Evolutionary conservation across 345 rosid genomes (phyloP), one percentile per base, ranked within the genome.

Genomic region (Lumnitzera littorea): DNA sequence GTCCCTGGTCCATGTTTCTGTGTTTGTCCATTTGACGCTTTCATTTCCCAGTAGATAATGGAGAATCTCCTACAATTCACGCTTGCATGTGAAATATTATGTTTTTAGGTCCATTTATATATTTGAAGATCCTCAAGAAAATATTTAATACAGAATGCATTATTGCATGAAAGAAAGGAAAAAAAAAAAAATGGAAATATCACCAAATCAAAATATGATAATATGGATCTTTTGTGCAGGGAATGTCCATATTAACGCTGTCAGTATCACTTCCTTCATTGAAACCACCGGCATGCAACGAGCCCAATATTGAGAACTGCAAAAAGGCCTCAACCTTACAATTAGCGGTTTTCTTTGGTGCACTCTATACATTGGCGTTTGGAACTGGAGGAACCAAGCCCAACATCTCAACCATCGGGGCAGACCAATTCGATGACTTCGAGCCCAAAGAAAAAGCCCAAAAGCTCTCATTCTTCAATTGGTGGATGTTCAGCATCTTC

Each of bases 401-500:
- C 4, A 94, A 94, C 75, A 94, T 94, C 31, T 94, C 97, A 0
- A 94, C 97, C 0, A 88, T 87, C 0, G 96, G 99, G 0, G 97
- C 97, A 0, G 99, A 94, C 66, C 99, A 90, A 48, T 94, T 94
- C 48, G 99, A 94, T 24, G 95, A 82, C 24, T 88, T 84, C 24
- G 77, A 94, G 13, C 84, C 86, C 0, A 86, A 77, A 56, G 97
- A 94, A 77, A 94, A 90, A 77, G 67, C 55, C 53, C 73, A 76
- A 0, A 94, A 90, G 72, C 80, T 85, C 29, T 90, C 99, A 41
- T 94, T 90, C 84, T 94, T 94, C 91, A 94, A 90, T 50, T 94
- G 97, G 99, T 94, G 99, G 97, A 76, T 86, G 96, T 90, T 94
- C 68, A 80, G 95, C 78, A 86, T 90, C 56, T 94, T 90, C 74